phyloP scores from a whole-genome alignment of 139 green algal species.

The Ostreobium quekettii region DNA sequence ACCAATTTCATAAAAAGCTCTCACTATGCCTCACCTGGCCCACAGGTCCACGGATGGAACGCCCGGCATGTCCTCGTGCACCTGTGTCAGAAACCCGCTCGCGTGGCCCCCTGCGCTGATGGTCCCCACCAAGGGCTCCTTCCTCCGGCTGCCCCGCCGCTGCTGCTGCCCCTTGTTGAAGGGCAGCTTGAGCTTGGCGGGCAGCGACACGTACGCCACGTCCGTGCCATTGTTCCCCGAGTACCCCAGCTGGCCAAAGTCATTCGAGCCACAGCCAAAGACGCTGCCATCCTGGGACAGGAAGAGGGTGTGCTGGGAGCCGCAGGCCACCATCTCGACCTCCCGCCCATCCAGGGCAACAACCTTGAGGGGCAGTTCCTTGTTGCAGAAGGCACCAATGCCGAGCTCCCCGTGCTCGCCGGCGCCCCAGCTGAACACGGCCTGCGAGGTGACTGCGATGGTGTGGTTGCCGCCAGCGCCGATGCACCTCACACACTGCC shows the following conservation, averaged over 20 bases:
- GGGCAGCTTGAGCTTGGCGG: constrained; percentile 32
- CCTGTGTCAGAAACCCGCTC: constrained; percentile 56
- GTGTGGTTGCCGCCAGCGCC: constrained; percentile 63
- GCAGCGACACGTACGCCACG: constrained; percentile 11
- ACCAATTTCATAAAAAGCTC: too few relatives aligned
- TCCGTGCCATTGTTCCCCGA: constrained; percentile 10
- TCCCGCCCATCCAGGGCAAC: constrained; percentile 20
- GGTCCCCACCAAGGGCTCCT: constrained; percentile 41
- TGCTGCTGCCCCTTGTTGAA: constrained; percentile 24
- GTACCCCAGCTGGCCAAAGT: constrained; percentile 43
- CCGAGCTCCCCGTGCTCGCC: constrained; percentile 58
- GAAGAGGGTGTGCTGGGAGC: constrained; percentile 57
- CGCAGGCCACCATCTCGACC: constrained; percentile 47
- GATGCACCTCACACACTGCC: constrained; percentile 54
- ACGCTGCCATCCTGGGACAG: constrained; percentile 51
- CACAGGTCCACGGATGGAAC: constrained; percentile 22
- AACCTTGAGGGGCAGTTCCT: constrained; percentile 28
- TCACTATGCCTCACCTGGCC: constrained; percentile 30
- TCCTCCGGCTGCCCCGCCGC: constrained; percentile 4
- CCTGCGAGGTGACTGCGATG: constrained; percentile 50
- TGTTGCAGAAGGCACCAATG: constrained; percentile 21
- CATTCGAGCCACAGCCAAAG: constrained; percentile 51
- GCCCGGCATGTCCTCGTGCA: constrained; percentile 49
- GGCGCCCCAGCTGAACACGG: constrained; percentile 63
- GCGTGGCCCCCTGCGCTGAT: constrained; percentile 41